Conservation (phyloP, 257 asterid genomes). For the Primulina tabacum region DNA sequence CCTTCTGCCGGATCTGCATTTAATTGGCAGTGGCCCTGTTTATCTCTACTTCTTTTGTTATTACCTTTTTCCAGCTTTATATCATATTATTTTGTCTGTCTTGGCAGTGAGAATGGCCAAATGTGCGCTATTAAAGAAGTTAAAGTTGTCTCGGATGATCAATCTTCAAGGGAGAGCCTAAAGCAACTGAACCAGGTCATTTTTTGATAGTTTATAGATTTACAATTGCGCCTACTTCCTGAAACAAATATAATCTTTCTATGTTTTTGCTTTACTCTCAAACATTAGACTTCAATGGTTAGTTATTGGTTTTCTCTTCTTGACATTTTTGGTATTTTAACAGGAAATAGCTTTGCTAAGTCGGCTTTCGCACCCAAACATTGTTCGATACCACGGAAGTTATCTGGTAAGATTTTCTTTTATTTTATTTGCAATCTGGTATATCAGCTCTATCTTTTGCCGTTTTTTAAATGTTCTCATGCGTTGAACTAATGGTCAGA, state of each 20-base stretch:
- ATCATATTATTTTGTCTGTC: slow-evolving; percentile 15
- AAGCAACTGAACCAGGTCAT: slow-evolving; percentile 95
- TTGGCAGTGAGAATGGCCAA: slow-evolving; percentile 84
- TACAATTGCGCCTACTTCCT: neutral
- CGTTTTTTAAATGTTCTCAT: neutral
- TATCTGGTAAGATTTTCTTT: slow-evolving; percentile 58
- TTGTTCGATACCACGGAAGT: slow-evolving; percentile 87
- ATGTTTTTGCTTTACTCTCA: neutral
- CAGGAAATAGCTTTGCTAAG: slow-evolving; percentile 88
- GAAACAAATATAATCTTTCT: neutral
- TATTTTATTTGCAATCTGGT: slow-evolving; percentile 14
- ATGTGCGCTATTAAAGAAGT: slow-evolving; percentile 99
- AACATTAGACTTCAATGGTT: neutral
- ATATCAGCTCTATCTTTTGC: neutral
- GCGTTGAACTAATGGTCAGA: neutral
- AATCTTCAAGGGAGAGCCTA: slow-evolving; percentile 81
- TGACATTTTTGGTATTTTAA: slow-evolving; percentile 32
- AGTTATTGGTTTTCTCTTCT: slow-evolving; percentile 8
- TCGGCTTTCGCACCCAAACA: slow-evolving; percentile 79
- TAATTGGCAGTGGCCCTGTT: neutral
- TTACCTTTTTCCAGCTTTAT: neutral
- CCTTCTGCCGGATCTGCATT: neutral
- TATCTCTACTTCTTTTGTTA: neutral
- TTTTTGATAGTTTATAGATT: neutral
- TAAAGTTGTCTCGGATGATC: slow-evolving; percentile 79